Evolutionary conservation across 2,329 filamentous ascomycete genomes (phyloP), one percentile per base, ranked within the genome.

Genomic region (Bertia moriformis): DNA sequence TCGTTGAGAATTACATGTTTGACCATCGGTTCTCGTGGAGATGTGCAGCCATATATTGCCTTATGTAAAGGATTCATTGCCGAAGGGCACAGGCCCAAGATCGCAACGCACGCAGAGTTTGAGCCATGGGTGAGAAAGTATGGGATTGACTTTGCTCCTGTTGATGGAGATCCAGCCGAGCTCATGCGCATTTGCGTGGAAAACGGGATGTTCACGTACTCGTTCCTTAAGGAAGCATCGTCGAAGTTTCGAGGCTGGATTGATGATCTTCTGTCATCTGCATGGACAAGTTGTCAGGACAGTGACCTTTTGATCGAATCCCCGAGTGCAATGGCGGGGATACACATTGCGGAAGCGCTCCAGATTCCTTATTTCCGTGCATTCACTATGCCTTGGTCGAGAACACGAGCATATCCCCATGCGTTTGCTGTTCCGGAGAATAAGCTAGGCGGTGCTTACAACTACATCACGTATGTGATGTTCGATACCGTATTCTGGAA

Each of bases 321-420:
- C 37, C 91, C 91, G 0, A 93, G 85, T 41, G 87, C 91, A 13
- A 98, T 98, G 91, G 87, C 83, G 1, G 91, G 91, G 18, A 94
- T 98, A 40, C 91, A 98, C 56, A 93, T 98, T 47, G 91, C 91
- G 1, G 91, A 98, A 60, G 86, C 87, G 18, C 69, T 98, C 2
- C 70, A 75, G 13, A 93, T 98, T 35, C 91, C 91, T 0, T 98
- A 98, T 57, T 96, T 96, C 64, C 78, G 91, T 41, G 89, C 88
- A 0, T 98, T 98, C 54, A 93, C 87, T 14, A 98, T 98, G 91
- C 91, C 91, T 0, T 98, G 91, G 91, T 94, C 91, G 1, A 78
- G 88, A 38, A 98, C 91, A 14, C 72, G 91, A 39, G 87, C 89
- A 1, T 98, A 98, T 50, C 91, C 91, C 2, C 91, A 98, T 58